Evolutionary conservation across 2,329 filamentous ascomycete species (phyloP), one percentile per base, ranked within the genome.

Genomic region (Coniochaeta hoffmannii): DNA sequence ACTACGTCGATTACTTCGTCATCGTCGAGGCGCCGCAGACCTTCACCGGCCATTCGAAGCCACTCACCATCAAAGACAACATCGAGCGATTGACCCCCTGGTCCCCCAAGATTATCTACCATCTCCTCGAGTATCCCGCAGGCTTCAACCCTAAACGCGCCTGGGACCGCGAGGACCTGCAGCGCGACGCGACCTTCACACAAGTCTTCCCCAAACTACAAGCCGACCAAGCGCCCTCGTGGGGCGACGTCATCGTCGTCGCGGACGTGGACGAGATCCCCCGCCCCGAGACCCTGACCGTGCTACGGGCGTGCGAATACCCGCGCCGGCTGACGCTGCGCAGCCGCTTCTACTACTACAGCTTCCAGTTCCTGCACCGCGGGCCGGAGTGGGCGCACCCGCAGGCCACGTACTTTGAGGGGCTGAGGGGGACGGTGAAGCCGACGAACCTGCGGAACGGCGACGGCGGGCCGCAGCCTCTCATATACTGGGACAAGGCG

Each of bases 1-100:
- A 77, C 36, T 69, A 78, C 41, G 81, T 87, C 57, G 83, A 87
- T 69, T 85, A 85, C 68, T 87, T 85, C 61, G 73, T 87, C 62
- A 75, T 87, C 32, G 75, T 86, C 53, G 84, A 87, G 69, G 76
- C 79, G 1, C 65, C 70, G 17, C 75, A 71, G 52, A 85, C 82
- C 1, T 86, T 86, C 60, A 83, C 82, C 15, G 77, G 77, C 34
- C 69, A 69, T 1, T 67, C 73, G 9, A 87, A 87, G 68, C 75
- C 79, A 1, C 70, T 86, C 12, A 65, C 73, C 34, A 72, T 85
- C 56, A 69, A 71, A 56, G 72, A 80, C 12, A 80, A 80, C 66
- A 77, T 80, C 73, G 66, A 71, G 24, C 68, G 68, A 7, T 83
- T 86, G 62, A 62, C 67, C 12, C 65, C 72, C 12, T 87, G 79